These are phyloP conservation scores for Fusarium graminum DNA, from an alignment of 2,329 filamentous ascomycete genomes.

Conservation along the genomic window DNA sequence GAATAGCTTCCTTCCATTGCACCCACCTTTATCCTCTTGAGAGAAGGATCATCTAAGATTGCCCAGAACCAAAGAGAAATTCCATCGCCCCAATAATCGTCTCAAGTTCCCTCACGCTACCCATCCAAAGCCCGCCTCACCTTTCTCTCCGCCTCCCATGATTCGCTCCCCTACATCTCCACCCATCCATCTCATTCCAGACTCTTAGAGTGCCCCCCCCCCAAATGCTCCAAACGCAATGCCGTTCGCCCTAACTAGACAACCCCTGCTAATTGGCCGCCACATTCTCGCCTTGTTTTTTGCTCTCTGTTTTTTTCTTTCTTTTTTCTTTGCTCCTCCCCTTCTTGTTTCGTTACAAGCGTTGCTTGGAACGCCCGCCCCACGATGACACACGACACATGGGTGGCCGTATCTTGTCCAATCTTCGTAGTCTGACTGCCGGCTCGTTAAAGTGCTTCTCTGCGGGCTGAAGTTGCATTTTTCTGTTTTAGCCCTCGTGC, in stretches of 20 bases:
- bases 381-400: slow-evolving; percentile 25
- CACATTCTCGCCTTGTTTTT: slow-evolving; percentile 43
- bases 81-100: slow-evolving; percentile 47
- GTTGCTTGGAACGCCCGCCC: slow-evolving; percentile 33
- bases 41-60: slow-evolving; percentile 20
- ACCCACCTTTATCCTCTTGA: slow-evolving; percentile 1
- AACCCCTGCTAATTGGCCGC: slow-evolving; percentile 41
- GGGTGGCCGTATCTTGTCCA: slow-evolving; percentile 11
- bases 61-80: slow-evolving; percentile 1
- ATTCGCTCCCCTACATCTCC: slow-evolving; percentile 33
- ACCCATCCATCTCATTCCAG: slow-evolving; percentile 29
- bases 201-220: too few species aligned
- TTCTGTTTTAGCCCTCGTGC: slow-evolving; percentile 16
- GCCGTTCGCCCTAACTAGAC: slow-evolving; percentile 46
- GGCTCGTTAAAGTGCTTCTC: slow-evolving; percentile 24
- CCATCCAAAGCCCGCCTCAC: slow-evolving; percentile 41
- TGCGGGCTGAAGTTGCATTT: slow-evolving; percentile 15
- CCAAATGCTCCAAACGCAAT: slow-evolving; percentile 40
- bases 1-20: slow-evolving; percentile 31
- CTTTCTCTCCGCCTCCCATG: slow-evolving; percentile 17
- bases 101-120: slow-evolving; percentile 37
- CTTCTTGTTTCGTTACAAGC: slow-evolving; percentile 7
- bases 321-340: not conserved
- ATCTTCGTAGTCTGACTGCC: slow-evolving; percentile 20
- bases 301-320: slow-evolving; percentile 8